phyloP scores from a whole-genome alignment of 2,329 filamentous ascomycete species.

The Colletotrichum sp. region DNA sequence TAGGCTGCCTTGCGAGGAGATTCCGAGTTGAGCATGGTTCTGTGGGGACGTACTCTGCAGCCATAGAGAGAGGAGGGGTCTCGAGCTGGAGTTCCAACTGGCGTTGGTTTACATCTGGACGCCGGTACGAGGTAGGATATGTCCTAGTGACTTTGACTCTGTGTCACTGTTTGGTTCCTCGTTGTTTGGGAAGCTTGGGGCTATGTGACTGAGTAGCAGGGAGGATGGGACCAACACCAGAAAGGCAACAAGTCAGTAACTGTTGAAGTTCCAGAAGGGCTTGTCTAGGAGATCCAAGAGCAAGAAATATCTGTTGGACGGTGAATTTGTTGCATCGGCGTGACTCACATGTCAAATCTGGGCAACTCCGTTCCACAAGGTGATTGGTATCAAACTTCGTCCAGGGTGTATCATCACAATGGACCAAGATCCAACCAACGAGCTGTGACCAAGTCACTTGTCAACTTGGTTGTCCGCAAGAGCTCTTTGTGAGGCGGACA shows the following conservation, averaged over 20 bases:
- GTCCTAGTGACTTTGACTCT: not conserved
- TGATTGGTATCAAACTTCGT: not conserved
- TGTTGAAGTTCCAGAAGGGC: not conserved
- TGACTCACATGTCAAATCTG: not conserved
- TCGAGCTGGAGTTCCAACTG: not conserved
- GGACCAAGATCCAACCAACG: not conserved
- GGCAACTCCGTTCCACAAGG: rapidly evolving
- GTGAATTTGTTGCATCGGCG: not conserved
- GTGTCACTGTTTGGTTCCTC: not conserved
- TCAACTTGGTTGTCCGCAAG: not conserved
- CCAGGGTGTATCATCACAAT: not conserved
- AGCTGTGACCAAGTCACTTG: not conserved
- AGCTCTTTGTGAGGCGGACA: not conserved
- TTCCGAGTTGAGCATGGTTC: not conserved
- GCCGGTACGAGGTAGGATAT: not conserved
- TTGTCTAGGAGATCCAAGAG: not conserved
- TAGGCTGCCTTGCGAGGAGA: not conserved
- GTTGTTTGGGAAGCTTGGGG: not conserved
- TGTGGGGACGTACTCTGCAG: not conserved
- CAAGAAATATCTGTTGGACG: not conserved
- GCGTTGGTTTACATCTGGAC: not conserved
- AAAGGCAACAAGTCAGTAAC: not conserved
- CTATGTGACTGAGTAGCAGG: not conserved
- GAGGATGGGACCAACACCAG: not conserved
- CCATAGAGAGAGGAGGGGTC: not conserved